A percentile compares a stretch with the other conserved stretches of the same genome.
Conservation (phyloP, 306 rosid genomes). For the Begonia peltatifolia region DNA sequence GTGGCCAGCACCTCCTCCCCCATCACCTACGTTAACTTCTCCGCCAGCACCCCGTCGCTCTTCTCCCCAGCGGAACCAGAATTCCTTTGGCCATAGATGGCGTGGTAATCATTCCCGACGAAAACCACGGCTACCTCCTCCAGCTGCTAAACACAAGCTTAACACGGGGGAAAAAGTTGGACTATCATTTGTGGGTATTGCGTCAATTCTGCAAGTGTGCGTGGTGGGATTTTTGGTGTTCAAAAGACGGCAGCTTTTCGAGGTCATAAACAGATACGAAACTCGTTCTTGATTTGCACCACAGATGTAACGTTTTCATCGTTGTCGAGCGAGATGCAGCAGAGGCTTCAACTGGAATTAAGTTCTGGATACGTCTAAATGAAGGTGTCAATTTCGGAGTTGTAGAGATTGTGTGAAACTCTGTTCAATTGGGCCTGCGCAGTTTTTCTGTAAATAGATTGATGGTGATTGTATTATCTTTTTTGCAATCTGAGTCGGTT, state of each 20-base stretch:
- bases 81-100: not conserved
- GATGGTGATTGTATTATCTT: too few relatives aligned
- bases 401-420: too few relatives aligned
- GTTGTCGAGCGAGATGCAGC: too few relatives aligned
- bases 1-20: not conserved
- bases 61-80: not conserved
- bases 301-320: conserved; percentile 4
- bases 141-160: conserved; percentile 10
- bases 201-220: conserved; percentile 51
- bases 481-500: too few relatives aligned
- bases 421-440: too few relatives aligned
- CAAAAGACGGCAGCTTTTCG: conserved; percentile 65
- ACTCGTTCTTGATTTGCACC: conserved; percentile 6
- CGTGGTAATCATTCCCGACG: not conserved
- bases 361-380: too few relatives aligned
- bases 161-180: conserved; percentile 75
- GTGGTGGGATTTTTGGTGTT: conserved; percentile 52
- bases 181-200: conserved; percentile 50
- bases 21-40: not conserved
- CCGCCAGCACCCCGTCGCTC: not conserved
- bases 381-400: too few relatives aligned
- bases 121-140: not conserved
- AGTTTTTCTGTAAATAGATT: too few relatives aligned
- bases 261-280: conserved; percentile 29
- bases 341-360: too few relatives aligned